These are phyloP conservation scores for Choiromyces venosus DNA, from an alignment of 495 filamentous ascomycete species.

Conservation along the genomic window DNA sequence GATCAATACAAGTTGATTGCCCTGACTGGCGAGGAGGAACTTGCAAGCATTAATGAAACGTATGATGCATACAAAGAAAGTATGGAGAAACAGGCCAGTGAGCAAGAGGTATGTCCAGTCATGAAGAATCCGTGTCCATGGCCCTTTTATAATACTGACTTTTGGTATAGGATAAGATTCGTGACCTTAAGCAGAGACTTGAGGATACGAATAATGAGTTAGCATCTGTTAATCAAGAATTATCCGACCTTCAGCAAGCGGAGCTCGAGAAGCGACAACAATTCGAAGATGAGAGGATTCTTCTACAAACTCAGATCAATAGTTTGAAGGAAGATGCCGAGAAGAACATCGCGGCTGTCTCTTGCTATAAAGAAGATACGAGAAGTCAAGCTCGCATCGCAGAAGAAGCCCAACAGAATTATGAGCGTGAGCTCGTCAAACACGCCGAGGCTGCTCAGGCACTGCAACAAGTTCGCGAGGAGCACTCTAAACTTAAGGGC, in stretches of 20 bases:
- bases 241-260: conserved; percentile 68
- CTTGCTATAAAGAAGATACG: conserved; percentile 80
- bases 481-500: conserved; percentile 74
- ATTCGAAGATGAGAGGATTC: conserved; percentile 71
- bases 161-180: conserved; percentile 51
- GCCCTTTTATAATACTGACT: conserved; percentile 9
- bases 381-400: conserved; percentile 91
- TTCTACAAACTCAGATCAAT: conserved; percentile 67
- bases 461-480: conserved; percentile 67
- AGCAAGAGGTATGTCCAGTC: conserved; percentile 55
- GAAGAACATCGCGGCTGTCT: conserved; percentile 65
- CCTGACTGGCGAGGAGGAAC: conserved; percentile 78
- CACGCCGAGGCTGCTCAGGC: conserved; percentile 87
- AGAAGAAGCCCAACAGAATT: conserved; percentile 85
- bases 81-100: conserved; percentile 63
- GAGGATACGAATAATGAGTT: conserved; percentile 79
- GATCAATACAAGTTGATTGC: conserved; percentile 88
- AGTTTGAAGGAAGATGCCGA: conserved; percentile 81
- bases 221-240: conserved; percentile 67
- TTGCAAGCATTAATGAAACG: conserved; percentile 69
- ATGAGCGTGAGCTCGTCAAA: conserved; percentile 87
- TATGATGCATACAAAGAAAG: conserved; percentile 82
- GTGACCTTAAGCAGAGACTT: conserved; percentile 71
- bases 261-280: conserved; percentile 67
- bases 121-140: neutral